Evolutionary conservation across 768 basidiomycete genomes (phyloP), one percentile per base, ranked within the genome.

Genomic region (Tephrocybe rancida): DNA sequence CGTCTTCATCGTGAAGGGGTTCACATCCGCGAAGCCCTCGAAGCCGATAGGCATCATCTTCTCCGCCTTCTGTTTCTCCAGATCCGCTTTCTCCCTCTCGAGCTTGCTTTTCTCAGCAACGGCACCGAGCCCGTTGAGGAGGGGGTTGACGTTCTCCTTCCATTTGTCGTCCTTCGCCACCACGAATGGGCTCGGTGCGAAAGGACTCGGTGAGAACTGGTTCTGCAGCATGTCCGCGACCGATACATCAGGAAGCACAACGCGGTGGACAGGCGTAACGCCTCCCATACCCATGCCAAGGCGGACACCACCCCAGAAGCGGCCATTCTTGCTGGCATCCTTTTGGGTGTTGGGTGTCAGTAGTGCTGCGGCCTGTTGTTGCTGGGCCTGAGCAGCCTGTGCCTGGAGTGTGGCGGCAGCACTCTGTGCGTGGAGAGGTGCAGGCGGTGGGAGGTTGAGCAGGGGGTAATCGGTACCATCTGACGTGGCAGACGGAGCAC

Each of bases 1-100:
- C 1, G 82, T 85, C 76, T 92, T 94, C 77, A 95, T 82, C 2
- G 89, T 94, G 70, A 95, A 95, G 11, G 87, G 85, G 59, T 91
- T 92, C 57, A 77, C 66, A 60, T 95, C 92, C 21, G 86, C 76
- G 70, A 92, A 95, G 14, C 84, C 77, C 52, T 93, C 90, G 69
- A 94, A 92, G 1, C 81, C 78, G 35, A 54, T 3, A 10, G 41
- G 34, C 9, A 19, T 37, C 26, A 50, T 52, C 70, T 73, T 39
- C 46, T 50, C 41, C 52, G 25, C 48, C 44, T 44, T 52, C 56
- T 27, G 55, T 41, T 13, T 54, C 56, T 34, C 35, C 35, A 13
- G 35, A 6, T 37, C 16, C 8, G 35, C 52, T 50, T 21, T 55
- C 43, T 24, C 59, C 54, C 27, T 52, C 52, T 27, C 56, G 56